These are phyloP conservation scores for Neonectria hederae DNA, from an alignment of 2,329 filamentous ascomycete species.

Conservation along the genomic window DNA sequence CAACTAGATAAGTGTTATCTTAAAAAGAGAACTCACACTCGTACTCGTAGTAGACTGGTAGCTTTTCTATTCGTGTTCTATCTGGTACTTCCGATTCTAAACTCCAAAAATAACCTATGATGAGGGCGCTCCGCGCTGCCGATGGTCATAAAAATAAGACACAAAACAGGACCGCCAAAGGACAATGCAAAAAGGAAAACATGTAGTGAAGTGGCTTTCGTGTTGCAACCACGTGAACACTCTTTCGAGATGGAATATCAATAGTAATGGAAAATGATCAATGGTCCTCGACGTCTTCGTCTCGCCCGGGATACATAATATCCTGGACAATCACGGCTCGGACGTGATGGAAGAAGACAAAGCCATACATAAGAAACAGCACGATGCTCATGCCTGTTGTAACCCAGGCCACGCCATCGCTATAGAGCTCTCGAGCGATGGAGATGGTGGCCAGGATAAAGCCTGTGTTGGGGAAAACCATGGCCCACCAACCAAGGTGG, in stretches of 20 bases:
- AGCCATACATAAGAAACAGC: slow-evolving; percentile 52
- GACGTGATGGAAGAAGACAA: slow-evolving; percentile 53
- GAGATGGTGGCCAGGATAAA: slow-evolving; percentile 65
- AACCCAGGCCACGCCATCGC: slow-evolving; percentile 56
- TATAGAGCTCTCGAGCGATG: slow-evolving; percentile 55
- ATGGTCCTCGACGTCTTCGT: slow-evolving; percentile 62
- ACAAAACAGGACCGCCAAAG: background rate
- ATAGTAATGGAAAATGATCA: slow-evolving; percentile 31
- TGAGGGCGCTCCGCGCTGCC: background rate
- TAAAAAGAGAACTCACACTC: background rate
- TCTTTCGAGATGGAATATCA: background rate
- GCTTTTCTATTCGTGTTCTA: background rate
- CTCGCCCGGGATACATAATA: slow-evolving; percentile 63
- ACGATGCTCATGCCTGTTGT: slow-evolving; percentile 62
- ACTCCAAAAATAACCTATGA: background rate
- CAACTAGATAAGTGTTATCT: background rate
- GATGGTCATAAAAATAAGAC: background rate
- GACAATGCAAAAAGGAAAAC: background rate
- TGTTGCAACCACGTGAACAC: background rate
- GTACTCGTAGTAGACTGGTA: background rate
- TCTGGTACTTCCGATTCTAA: background rate
- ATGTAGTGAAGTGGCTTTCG: background rate
- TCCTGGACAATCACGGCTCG: slow-evolving; percentile 59
- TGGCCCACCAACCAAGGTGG: slow-evolving; percentile 70
- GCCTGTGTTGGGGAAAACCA: slow-evolving; percentile 69